These are phyloP conservation scores for Sugiyamaella novakii DNA, from an alignment of 1,139 yeast species.

Conservation along the genomic window DNA sequence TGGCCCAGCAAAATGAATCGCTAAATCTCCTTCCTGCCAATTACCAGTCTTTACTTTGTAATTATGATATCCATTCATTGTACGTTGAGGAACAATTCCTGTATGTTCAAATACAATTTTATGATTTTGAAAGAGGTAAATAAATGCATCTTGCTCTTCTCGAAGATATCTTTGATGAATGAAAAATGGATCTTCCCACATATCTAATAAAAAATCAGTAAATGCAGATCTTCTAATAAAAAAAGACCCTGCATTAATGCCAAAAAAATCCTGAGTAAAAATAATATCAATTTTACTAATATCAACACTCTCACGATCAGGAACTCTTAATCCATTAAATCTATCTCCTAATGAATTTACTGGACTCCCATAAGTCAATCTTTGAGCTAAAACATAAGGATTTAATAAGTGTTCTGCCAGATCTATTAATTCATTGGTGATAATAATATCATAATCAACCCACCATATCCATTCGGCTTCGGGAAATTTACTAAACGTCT, in stretches of 20 bases:
- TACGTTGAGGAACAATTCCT: constrained; percentile 43
- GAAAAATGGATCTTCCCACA: constrained; percentile 29
- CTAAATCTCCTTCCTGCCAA: constrained; percentile 34
- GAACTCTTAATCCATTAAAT: constrained; percentile 27
- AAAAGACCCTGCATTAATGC: constrained; percentile 42
- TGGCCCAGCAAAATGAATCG: constrained; percentile 36
- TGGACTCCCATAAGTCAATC: constrained; percentile 33
- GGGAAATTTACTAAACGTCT: constrained; percentile 36
- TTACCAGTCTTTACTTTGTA: constrained; percentile 28
- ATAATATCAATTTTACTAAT: constrained; percentile 30
- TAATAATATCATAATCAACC: constrained; percentile 40
- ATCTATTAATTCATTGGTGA: constrained; percentile 37
- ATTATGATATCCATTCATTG: constrained; percentile 38
- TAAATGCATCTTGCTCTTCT: constrained; percentile 35
- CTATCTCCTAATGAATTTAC: constrained; percentile 25
- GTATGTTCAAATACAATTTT: constrained; percentile 35
- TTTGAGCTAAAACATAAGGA: constrained; percentile 34
- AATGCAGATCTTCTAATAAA: constrained; percentile 37
- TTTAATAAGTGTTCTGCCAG: constrained; percentile 39
- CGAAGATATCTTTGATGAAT: constrained; percentile 23
- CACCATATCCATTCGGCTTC: constrained; percentile 44
- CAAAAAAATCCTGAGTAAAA: constrained; percentile 33
- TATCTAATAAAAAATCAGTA: constrained; percentile 27
- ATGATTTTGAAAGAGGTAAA: constrained; percentile 31
- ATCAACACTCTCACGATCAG: constrained; percentile 28